Evolutionary conservation across 2,329 filamentous ascomycete genomes (phyloP), one percentile per base, ranked within the genome.

Genomic region (Chrysoporthe cubensis): DNA sequence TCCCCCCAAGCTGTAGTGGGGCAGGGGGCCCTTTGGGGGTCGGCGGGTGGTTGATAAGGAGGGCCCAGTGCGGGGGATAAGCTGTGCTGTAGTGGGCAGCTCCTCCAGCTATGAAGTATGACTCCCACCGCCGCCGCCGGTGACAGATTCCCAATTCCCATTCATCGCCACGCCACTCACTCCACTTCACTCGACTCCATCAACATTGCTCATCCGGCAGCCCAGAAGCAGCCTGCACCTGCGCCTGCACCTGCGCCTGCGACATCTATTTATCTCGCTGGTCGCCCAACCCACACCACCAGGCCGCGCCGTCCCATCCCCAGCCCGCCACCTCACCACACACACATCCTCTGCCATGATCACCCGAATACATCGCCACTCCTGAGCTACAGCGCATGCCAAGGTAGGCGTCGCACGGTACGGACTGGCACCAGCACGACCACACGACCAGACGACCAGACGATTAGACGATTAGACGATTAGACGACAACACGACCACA

Each of bases 171-270:
- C 43, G 26, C 26, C 26, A 26, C 26, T 26, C 26, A 26, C 26
- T 26, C 26, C 26, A 26, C 26, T 26, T 26, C 26, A 26, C 26
- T 26, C 26, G 26, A 26, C 16, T 42, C 21, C n/a, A 56, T n/a
- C 48, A 5, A 16, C 21, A 64, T 64, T 64, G 62, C 50, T 64
- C 62, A 64, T 64, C 50, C 62, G 62, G 62, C 43, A 26, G 48
- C 26, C 40, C 21, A 18, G 2, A 8, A 40, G 18, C 34, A 4
- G 32, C 2, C 26, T 26, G 26, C 26, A 2, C 60, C n/a, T 7
- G 11, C 21, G n/a, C 46, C 13, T 18, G 34, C 43, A 1, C 60
- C n/a, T 7, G 11, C 21, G n/a, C 46, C 13, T 18, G 34, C 43
- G 21, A 9, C 52, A n/a, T 54, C 14, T 54, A 40, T 43, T 26